Evolutionary conservation across 192 early-diverging fungal genomes (phyloP).

Genomic region (Gryganskiella cystojenkinii): DNA sequence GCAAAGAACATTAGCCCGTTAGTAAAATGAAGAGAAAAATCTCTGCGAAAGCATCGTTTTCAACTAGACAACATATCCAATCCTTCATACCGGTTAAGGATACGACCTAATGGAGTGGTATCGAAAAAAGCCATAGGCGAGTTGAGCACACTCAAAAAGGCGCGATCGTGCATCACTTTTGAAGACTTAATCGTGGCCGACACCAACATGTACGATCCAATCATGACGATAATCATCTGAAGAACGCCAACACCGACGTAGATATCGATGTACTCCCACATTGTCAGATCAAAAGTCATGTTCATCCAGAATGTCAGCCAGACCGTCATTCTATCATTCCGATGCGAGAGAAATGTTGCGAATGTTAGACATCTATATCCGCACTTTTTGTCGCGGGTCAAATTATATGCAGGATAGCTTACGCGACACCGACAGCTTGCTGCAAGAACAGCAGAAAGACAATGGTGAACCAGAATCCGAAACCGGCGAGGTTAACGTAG

Average conservation of each 20-base stretch:
- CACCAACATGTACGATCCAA: constrained; percentile 30
- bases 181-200: constrained; percentile 65
- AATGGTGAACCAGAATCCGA: constrained; percentile 18
- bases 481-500: constrained; percentile 27
- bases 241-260: constrained; percentile 36
- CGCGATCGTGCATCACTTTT: constrained; percentile 62
- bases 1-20: too few species aligned
- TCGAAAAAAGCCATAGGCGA: constrained; percentile 74
- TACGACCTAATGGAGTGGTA: constrained; percentile 74
- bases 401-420: neutral
- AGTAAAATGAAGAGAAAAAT: neutral
- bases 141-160: constrained; percentile 74
- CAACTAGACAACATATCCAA: too few species aligned
- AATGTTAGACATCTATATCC: neutral
- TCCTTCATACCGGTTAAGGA: constrained; percentile 72
- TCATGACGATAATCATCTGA: constrained; percentile 35
- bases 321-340: constrained; percentile 26
- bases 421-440: constrained; percentile 32
- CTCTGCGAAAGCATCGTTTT: neutral
- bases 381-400: neutral
- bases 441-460: constrained; percentile 22
- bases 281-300: constrained; percentile 18
- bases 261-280: constrained; percentile 41
- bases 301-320: constrained; percentile 50
- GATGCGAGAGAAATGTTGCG: neutral